Conservation (phyloP, 2,329 filamentous ascomycete species). For the Botryosphaeria dothidea region DNA sequence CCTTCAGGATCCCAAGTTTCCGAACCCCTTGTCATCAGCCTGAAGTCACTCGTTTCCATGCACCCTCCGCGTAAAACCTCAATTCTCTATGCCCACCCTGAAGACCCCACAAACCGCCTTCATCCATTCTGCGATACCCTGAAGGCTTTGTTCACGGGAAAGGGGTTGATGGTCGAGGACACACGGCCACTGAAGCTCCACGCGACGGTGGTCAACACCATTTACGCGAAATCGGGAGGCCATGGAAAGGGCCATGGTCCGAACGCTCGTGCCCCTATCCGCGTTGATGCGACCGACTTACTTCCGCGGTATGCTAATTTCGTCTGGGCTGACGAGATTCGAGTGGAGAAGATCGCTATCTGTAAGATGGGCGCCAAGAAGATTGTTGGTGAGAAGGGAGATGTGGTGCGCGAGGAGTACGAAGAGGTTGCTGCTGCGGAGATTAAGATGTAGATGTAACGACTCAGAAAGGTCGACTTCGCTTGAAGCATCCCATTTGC, state of each 20-base stretch:
- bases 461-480: background rate
- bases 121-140: constrained; percentile 60
- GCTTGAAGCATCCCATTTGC: background rate
- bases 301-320: constrained; percentile 62
- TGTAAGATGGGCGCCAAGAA: constrained; percentile 87
- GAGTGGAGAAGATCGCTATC: constrained; percentile 71
- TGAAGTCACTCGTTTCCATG: constrained; percentile 61
- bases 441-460: background rate
- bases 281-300: constrained; percentile 42
- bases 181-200: constrained; percentile 71
- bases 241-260: constrained; percentile 28
- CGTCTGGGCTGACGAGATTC: constrained; percentile 69
- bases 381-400: constrained; percentile 30
- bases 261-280: background rate
- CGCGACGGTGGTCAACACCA: constrained; percentile 83
- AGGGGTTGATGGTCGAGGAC: constrained; percentile 60
- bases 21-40: constrained; percentile 39
- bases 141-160: constrained; percentile 54
- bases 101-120: constrained; percentile 55
- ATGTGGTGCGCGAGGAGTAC: constrained; percentile 1
- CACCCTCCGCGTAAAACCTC: constrained; percentile 58
- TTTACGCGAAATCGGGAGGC: constrained; percentile 62
- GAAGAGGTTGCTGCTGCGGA: background rate
- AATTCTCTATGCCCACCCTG: constrained; percentile 66
- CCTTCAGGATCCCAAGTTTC: constrained; percentile 28